Conservation (phyloP, 805 yeast genomes). For the Grigorovia transvaalensis region DNA sequence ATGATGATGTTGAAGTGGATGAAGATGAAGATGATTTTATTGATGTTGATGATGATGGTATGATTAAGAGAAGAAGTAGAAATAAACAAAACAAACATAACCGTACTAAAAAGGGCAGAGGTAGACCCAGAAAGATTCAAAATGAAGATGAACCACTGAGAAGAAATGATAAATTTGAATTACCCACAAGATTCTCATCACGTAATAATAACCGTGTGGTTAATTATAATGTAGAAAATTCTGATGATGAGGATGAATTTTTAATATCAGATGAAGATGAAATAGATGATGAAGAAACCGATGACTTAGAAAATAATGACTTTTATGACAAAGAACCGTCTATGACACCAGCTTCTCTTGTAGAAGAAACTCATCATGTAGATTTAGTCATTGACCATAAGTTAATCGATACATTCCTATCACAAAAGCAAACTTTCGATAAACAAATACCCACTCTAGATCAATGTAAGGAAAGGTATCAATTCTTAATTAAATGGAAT, state of each 20-base stretch:
- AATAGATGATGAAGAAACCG: slow-evolving; percentile 24
- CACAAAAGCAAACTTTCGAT: slow-evolving; percentile 14
- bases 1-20: slow-evolving; percentile 23
- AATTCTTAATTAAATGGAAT: slow-evolving; percentile 73
- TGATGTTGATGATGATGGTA: slow-evolving; percentile 10
- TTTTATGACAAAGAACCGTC: slow-evolving; percentile 18
- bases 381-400: slow-evolving; percentile 23
- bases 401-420: slow-evolving; percentile 10
- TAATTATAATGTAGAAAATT: slow-evolving; percentile 66
- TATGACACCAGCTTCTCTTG: slow-evolving; percentile 21
- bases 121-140: slow-evolving; percentile 5
- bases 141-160: slow-evolving; percentile 8
- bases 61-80: slow-evolving; percentile 11
- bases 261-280: slow-evolving; percentile 27
- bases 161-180: slow-evolving; percentile 16
- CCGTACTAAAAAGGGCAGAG: slow-evolving; percentile 2
- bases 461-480: slow-evolving; percentile 50
- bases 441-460: slow-evolving; percentile 32
- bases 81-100: slow-evolving; percentile 10
- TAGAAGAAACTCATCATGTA: slow-evolving; percentile 26
- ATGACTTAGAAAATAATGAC: slow-evolving; percentile 15
- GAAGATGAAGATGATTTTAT: slow-evolving; percentile 15
- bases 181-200: slow-evolving; percentile 67
- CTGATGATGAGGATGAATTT: slow-evolving; percentile 34
- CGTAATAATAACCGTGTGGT: slow-evolving; percentile 48